Evolutionary conservation across 768 basidiomycete species (phyloP).

Genomic region (Tulasnella calospora): DNA sequence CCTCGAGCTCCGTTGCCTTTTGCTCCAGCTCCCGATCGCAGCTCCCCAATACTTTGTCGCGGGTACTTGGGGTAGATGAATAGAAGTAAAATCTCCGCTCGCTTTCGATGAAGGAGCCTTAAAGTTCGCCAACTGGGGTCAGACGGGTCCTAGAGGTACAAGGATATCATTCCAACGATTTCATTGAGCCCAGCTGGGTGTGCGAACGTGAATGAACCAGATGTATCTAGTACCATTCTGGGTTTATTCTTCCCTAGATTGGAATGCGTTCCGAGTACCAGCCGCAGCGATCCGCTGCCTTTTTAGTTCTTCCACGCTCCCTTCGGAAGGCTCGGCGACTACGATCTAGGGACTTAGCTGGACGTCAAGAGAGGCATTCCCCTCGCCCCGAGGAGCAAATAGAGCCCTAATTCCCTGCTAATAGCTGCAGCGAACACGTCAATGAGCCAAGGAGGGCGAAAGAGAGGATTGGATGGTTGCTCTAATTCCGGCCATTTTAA

Average conservation of each 20-base stretch:
- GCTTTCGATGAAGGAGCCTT: neutral
- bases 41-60: neutral
- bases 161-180: neutral
- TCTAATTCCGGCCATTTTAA: neutral
- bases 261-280: neutral
- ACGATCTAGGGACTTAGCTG: neutral
- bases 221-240: neutral
- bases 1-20: neutral
- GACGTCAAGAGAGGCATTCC: neutral
- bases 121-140: neutral
- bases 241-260: neutral
- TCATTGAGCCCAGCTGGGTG: neutral
- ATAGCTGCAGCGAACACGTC: neutral
- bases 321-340: neutral
- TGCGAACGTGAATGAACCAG: neutral
- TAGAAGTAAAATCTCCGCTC: neutral
- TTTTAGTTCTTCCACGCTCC: neutral
- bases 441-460: neutral
- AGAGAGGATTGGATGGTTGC: neutral
- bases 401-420: neutral
- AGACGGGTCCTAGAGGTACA: neutral
- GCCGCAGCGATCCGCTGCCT: neutral
- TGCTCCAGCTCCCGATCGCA: neutral
- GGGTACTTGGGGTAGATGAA: neutral
- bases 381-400: neutral